Conservation (phyloP, 768 basidiomycete species). For the Macrocybe gigantea region DNA sequence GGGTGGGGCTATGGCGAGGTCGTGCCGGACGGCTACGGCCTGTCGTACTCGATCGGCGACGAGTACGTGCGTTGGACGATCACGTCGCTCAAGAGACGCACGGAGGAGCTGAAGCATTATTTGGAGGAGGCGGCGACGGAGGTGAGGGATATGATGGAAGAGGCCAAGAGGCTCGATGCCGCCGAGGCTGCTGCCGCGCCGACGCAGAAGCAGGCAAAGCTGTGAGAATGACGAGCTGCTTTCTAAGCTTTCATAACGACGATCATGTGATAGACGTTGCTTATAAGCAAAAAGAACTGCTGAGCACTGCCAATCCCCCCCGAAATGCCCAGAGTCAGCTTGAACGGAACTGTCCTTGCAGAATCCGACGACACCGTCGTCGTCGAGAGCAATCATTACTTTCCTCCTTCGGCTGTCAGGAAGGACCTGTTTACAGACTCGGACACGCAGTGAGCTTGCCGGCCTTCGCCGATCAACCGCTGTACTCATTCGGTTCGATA, state of each 20-base stretch:
- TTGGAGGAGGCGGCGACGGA: slow-evolving; percentile 79
- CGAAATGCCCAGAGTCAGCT: slow-evolving; percentile 42
- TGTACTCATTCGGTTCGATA: not conserved
- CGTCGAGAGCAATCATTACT: slow-evolving; percentile 71
- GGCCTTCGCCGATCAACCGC: not conserved
- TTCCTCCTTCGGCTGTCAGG: slow-evolving; percentile 53
- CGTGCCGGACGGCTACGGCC: slow-evolving; percentile 86
- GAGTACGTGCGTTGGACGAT: slow-evolving; percentile 87
- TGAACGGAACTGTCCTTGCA: slow-evolving; percentile 50
- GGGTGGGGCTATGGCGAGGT: slow-evolving; percentile 99
- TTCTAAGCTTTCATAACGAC: too few relatives aligned
- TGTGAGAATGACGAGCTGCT: not conserved
- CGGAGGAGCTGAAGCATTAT: slow-evolving; percentile 57
- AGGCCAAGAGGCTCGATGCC: slow-evolving; percentile 13
- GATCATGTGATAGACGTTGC: too few relatives aligned
- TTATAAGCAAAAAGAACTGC: too few relatives aligned
- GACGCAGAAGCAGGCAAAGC: slow-evolving; percentile 21
- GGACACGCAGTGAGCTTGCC: slow-evolving; percentile 38
- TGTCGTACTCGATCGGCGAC: slow-evolving; percentile 87
- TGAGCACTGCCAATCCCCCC: too few relatives aligned
- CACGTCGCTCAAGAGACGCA: slow-evolving; percentile 59
- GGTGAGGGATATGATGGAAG: slow-evolving; percentile 68
- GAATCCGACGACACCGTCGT: slow-evolving; percentile 47
- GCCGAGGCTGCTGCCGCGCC: slow-evolving; percentile 41
- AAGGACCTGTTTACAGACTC: slow-evolving; percentile 43